Base-by-base conservation (phyloP, 805 yeast genomes). In the Saccharomycopsis olivae region DNA sequence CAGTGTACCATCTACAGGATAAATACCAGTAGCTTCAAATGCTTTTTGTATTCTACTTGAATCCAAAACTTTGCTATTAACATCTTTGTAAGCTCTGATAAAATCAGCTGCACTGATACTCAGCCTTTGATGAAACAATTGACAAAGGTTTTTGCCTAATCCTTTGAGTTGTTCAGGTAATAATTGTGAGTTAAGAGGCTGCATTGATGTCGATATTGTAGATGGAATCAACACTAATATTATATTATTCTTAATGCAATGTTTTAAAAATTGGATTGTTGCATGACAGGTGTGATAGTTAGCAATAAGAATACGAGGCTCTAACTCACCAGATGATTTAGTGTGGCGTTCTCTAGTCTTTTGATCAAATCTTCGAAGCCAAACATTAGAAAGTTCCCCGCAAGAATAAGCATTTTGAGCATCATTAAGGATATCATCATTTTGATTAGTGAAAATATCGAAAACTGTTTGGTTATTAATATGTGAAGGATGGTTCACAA, bases 211-310 rank as follows among this genome's bases (percentile, higher is more conserved):
- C 11, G 44, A 27, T 4, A 41, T 18, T 18, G 17, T 33, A 6
- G 36, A 35, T 3, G 38, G 18, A 8, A 34, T 9, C 15, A 42
- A 25, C 32, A 42, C 14, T 10, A 43, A 43, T 4, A 43, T 34
- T 27, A 43, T 43, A 16, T 39, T 43, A 24, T 39, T 18, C 13
- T 31, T 19, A 13, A 31, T 35, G 21, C 44, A 43, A 27, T 31
- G 35, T 19, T 36, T 39, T 2, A 43, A 21, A 18, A 43, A 43
- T 29, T 35, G 34, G 4, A 43, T 6, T 3, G 47, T 39, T 13
- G 28, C 31, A 18, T 43, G 47, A 29, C 47, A 39, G 17, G 47
- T 43, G 32, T 43, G 32, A 30, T 31, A 39, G 19, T 39, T 43
- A 13, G 30, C 19, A 16, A 43, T n/a, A n/a, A 43, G 14, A 10